Conservation (phyloP, 352 stramenopile genomes). For the Plasmopara halstedii region DNA sequence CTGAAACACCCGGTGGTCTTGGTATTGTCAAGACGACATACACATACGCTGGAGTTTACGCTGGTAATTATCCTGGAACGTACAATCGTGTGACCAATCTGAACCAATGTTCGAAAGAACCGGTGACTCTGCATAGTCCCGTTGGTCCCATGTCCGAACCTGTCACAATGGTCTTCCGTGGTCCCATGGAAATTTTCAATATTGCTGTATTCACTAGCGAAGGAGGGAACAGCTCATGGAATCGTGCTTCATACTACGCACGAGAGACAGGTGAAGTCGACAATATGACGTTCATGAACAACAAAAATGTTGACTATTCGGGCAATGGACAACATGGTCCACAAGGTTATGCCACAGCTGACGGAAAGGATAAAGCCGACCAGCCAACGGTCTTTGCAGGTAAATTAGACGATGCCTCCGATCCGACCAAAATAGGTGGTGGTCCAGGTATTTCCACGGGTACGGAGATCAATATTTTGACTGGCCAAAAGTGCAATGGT, state of each 20-base stretch:
- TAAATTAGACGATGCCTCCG: constrained; percentile 33
- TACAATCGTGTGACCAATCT: constrained; percentile 51
- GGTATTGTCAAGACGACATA: constrained; percentile 37
- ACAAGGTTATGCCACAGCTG: constrained; percentile 39
- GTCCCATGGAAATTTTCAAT: constrained; percentile 48
- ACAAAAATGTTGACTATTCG: constrained; percentile 64
- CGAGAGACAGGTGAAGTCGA: constrained; percentile 16
- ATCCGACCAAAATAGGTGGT: constrained; percentile 19
- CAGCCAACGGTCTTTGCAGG: constrained; percentile 33
- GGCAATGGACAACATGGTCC: constrained; percentile 28
- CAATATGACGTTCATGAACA: constrained; percentile 75
- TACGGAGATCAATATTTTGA: constrained; percentile 68
- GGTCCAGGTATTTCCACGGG: constrained; percentile 43
- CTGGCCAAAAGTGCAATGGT: constrained; percentile 27
- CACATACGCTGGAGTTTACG: constrained; percentile 40
- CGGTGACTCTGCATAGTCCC: constrained; percentile 33
- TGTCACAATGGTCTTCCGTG: constrained; percentile 57
- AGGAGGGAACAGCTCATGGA: constrained; percentile 25
- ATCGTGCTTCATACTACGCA: constrained; percentile 46
- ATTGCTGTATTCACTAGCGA: constrained; percentile 52
- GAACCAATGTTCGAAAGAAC: constrained; percentile 26
- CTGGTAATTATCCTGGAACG: constrained; percentile 36
- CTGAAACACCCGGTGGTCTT: background rate
- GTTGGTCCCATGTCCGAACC: constrained; percentile 55
- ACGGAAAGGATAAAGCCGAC: constrained; percentile 23